A percentile compares a stretch with the other conserved stretches of the same genome.
These are phyloP conservation scores for Pilatotrama ljubarskyi DNA, from an alignment of 768 basidiomycete genomes.

Conservation along the genomic window DNA sequence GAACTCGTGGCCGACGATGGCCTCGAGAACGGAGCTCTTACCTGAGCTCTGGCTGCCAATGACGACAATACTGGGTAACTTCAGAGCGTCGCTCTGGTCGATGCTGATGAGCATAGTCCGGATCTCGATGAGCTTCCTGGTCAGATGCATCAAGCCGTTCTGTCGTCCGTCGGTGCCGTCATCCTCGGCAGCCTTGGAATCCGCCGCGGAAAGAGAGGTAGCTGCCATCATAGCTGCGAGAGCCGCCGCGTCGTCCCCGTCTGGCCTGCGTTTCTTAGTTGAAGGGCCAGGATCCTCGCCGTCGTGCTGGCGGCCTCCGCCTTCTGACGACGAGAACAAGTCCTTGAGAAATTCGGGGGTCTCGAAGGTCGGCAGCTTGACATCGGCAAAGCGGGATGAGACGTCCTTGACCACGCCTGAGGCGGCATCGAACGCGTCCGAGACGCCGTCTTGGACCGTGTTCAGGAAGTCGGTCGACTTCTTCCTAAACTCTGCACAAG, in stretches of 20 bases:
- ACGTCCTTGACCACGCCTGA: slow-evolving; percentile 58
- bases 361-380: slow-evolving; percentile 45
- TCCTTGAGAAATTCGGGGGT: slow-evolving; percentile 71
- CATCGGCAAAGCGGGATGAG: slow-evolving; percentile 16
- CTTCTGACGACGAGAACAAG: slow-evolving; percentile 41
- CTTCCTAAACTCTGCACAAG: slow-evolving; percentile 62
- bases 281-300: slow-evolving; percentile 39
- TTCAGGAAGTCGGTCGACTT: slow-evolving; percentile 67
- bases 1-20: slow-evolving; percentile 97
- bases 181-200: slow-evolving; percentile 42
- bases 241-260: slow-evolving; percentile 57
- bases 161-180: slow-evolving; percentile 46
- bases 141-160: slow-evolving; percentile 91
- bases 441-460: slow-evolving; percentile 65
- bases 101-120: slow-evolving; percentile 92
- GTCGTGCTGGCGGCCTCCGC: slow-evolving; percentile 22
- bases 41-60: slow-evolving; percentile 98
- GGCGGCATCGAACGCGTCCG: slow-evolving; percentile 72
- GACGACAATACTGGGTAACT: slow-evolving; percentile 96
- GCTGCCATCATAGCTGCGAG: slow-evolving; percentile 78
- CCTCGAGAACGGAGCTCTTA: slow-evolving; percentile 96
- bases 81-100: slow-evolving; percentile 92
- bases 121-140: slow-evolving; percentile 94
- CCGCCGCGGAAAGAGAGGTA: slow-evolving; percentile 74
- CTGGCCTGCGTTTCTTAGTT: slow-evolving; percentile 42